phyloP scores from a whole-genome alignment of 495 filamentous ascomycete genomes.

The Annulohypoxylon nitens region DNA sequence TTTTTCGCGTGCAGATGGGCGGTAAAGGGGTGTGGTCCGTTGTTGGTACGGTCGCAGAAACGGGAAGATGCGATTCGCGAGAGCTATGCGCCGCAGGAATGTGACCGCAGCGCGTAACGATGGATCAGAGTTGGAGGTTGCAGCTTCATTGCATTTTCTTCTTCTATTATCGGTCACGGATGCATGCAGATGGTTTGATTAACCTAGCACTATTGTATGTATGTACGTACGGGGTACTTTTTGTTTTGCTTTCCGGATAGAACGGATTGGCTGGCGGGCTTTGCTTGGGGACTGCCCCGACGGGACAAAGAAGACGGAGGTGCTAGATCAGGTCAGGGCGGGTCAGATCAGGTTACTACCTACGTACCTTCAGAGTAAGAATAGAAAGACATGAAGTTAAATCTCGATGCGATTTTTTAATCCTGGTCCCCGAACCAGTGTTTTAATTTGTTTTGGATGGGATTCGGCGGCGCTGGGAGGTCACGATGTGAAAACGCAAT shows the following conservation, averaged over 20 bases:
- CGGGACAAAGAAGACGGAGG: not conserved
- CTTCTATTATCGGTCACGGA: conserved; percentile 7
- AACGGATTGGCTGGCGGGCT: conserved; percentile 12
- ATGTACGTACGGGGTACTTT: too few species aligned
- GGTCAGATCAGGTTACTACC: not conserved
- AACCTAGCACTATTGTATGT: too few species aligned
- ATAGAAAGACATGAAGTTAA: conserved; percentile 17
- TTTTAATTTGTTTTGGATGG: not conserved
- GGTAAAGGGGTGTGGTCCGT: not conserved
- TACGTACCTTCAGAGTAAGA: not conserved
- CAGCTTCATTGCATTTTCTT: conserved; percentile 5
- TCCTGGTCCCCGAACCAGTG: not conserved
- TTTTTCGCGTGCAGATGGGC: not conserved
- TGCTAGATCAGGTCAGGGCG: conserved; percentile 1
- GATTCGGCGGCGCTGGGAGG: not conserved
- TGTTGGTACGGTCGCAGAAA: conserved; percentile 26
- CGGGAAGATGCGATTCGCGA: conserved; percentile 31
- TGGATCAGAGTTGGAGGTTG: conserved; percentile 6
- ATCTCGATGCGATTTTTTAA: conserved; percentile 5
- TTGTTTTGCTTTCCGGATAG: conserved; percentile 16
- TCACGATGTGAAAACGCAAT: not conserved
- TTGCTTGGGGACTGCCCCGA: not conserved
- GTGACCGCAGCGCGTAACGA: conserved; percentile 5
- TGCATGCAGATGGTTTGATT: conserved; percentile 18
- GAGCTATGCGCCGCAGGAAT: conserved; percentile 21